Conservation (phyloP, 2,329 filamentous ascomycete species). For the Xylariaceae sp. region DNA sequence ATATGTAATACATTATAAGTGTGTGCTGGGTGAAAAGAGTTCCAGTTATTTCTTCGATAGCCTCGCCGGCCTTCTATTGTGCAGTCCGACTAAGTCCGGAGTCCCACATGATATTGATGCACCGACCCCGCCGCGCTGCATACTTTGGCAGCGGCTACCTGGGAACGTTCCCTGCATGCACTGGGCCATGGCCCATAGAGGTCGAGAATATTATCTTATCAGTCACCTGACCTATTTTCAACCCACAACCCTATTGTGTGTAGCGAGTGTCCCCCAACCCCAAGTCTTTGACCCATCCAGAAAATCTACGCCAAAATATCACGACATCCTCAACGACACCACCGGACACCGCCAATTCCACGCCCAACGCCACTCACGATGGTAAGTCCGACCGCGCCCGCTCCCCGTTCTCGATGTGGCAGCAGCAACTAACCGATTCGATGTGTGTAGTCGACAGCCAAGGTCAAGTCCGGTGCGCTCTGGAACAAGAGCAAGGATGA, state of each 20-base stretch:
- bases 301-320: slow-evolving; percentile 32
- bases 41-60: no score
- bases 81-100: no score
- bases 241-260: slow-evolving; percentile 24
- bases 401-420: neutral
- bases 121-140: no score
- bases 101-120: no score
- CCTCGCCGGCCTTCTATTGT: no score
- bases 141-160: no score
- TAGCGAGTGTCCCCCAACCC: slow-evolving; percentile 7
- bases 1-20: no score
- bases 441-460: slow-evolving; percentile 50
- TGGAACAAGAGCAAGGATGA: slow-evolving; percentile 99
- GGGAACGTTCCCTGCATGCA: no score
- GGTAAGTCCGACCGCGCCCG: slow-evolving; percentile 39
- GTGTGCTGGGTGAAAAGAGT: no score
- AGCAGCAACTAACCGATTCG: slow-evolving; percentile 19
- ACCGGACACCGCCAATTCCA: slow-evolving; percentile 27
- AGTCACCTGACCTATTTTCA: slow-evolving; percentile 23
- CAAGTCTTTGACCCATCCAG: slow-evolving; percentile 28
- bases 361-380: slow-evolving; percentile 41
- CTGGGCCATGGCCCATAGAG: no score
- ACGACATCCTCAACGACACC: slow-evolving; percentile 27
- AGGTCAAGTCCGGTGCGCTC: slow-evolving; percentile 94
- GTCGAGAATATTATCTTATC: no score